These are phyloP conservation scores for Fusarium bactridioides DNA, from an alignment of 2,329 filamentous ascomycete species.

Conservation along the genomic window DNA sequence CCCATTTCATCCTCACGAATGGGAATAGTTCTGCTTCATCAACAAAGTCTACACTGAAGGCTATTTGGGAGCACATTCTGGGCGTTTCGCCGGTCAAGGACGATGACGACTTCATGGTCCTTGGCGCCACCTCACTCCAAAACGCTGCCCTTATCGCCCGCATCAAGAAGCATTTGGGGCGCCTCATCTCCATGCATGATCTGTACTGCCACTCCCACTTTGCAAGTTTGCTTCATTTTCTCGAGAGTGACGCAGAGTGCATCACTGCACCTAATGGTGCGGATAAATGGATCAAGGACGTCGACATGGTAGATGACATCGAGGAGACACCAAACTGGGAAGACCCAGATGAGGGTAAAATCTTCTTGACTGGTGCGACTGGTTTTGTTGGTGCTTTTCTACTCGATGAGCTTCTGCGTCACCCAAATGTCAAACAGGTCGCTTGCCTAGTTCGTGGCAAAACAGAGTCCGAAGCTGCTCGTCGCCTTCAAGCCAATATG, in stretches of 20 bases:
- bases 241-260: neutral
- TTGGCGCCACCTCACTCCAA: neutral
- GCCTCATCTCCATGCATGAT: constrained; percentile 1
- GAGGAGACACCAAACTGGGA: neutral
- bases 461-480: neutral
- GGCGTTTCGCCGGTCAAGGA: neutral
- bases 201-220: neutral
- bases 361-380: neutral
- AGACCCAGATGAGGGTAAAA: neutral
- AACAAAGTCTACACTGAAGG: neutral
- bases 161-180: neutral
- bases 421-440: neutral
- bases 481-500: neutral
- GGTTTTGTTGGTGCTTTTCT: neutral
- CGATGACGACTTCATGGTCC: neutral
- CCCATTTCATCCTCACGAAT: neutral
- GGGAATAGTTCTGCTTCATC: neutral
- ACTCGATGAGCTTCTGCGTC: neutral
- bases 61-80: neutral
- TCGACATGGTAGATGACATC: neutral
- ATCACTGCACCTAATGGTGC: neutral
- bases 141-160: neutral
- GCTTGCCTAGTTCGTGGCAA: neutral
- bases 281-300: neutral
- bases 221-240: neutral